Evolutionary conservation across 768 basidiomycete genomes (phyloP).

Genomic region (Hygrocybe coccinea): DNA sequence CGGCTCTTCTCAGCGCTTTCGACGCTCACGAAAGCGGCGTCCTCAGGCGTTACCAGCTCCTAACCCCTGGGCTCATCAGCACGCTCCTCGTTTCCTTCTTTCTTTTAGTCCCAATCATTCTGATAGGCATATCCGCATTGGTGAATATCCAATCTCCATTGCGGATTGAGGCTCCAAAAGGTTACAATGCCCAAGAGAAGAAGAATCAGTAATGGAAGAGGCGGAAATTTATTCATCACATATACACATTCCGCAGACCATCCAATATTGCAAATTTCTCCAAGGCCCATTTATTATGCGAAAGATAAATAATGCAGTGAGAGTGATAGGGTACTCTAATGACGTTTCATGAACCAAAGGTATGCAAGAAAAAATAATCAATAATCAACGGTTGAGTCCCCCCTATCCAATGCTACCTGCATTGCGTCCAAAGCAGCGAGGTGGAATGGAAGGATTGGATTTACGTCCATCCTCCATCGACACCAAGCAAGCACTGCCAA

Average conservation of each 20-base stretch:
- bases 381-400: conserved; percentile 6
- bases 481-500: conserved; percentile 55
- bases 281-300: too few relatives aligned
- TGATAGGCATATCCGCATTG: conserved; percentile 60
- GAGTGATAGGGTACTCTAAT: too few relatives aligned
- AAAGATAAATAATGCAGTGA: too few relatives aligned
- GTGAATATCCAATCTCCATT: conserved; percentile 71
- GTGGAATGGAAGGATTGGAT: conserved; percentile 64
- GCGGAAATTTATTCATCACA: too few relatives aligned
- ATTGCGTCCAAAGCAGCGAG: conserved; percentile 68
- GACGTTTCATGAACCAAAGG: too few relatives aligned
- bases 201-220: conserved; percentile 75
- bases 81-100: conserved; percentile 61
- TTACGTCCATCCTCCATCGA: conserved; percentile 46
- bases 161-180: conserved; percentile 58
- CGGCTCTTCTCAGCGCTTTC: conserved; percentile 15
- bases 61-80: conserved; percentile 70
- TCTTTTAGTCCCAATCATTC: conserved; percentile 59
- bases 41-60: conserved; percentile 67
- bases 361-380: too few relatives aligned
- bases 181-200: conserved; percentile 63
- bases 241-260: too few relatives aligned
- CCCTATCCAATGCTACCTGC: conserved; percentile 34
- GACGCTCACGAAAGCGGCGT: conserved; percentile 48
- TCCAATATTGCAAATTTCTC: too few relatives aligned